Base-by-base conservation (phyloP, 2,329 filamentous ascomycete species). In the Fusarium lyarnte region DNA sequence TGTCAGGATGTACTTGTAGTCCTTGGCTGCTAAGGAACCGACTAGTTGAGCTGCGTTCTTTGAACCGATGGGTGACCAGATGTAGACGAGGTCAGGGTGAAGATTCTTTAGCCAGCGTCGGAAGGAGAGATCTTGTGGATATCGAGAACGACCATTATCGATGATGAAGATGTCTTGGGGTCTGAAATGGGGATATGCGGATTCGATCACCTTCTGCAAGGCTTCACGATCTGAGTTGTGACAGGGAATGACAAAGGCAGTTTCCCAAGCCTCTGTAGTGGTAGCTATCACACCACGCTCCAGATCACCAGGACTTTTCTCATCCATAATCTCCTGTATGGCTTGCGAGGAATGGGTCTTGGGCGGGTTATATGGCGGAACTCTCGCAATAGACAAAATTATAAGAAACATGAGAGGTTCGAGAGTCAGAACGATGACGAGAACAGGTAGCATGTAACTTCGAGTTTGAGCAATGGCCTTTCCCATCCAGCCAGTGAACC, bases 351-450 rank as follows among this genome's bases (percentile, higher is more conserved):
- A 13, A 17, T 6, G 7, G 12, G 25, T n/a, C 43, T 27, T 63
- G 5, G 60, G 61, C 4, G 55, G 36, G 6, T 61, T 63, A 2
- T 51, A 61, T 3, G 55, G 38, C 1, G 57, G 61, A 5, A 63
- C 57, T 3, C 60, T 39, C 1, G 61, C 61, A 33, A 63, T 63
- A 6, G 57, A 61, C 4, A 63, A 9, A 6, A 63, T 63, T 13
- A 61, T 63, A 27, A 63, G 55, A n/a, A 61, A 63, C 55, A 63
- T 63, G 4, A 61, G 61, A 16, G 59, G 59, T 11, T 63, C 59
- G 8, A 63, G 42, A 6, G 59, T 63, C 8, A 63, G 59, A 3
- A 63, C 59, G 14, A 63, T 63, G 4, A 63, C 54, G 3, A 63
- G 35, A 13, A 63, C 59, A 23, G 59, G 54, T 1, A 63, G 6